phyloP scores from a whole-genome alignment of 148 eudicot genomes.

The Vaccinium vitisidaea region DNA sequence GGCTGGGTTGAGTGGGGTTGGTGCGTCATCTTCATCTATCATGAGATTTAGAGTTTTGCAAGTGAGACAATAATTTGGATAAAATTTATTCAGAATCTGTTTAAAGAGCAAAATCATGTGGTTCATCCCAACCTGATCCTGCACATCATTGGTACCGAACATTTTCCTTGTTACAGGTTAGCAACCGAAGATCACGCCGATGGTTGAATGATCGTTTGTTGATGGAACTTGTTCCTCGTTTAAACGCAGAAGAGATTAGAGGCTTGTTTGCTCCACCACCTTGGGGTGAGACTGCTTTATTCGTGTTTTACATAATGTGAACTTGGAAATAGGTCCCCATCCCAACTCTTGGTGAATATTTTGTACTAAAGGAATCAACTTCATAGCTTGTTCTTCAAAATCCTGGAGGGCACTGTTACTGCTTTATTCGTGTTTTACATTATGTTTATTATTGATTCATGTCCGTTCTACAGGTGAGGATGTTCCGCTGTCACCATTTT shows the following conservation, averaged over 20 bases:
- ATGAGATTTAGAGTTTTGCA: too few relatives aligned
- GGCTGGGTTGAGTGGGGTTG: too few relatives aligned
- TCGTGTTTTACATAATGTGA: not conserved
- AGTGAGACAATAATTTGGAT: too few relatives aligned
- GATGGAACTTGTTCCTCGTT: constrained; percentile 93
- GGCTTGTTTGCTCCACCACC: constrained; percentile 98
- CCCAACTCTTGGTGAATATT: too few relatives aligned
- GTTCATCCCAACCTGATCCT: not conserved
- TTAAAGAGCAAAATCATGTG: too few relatives aligned
- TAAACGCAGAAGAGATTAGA: constrained; percentile 81
- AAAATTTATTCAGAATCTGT: too few relatives aligned
- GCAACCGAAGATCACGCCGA: constrained; percentile 89
- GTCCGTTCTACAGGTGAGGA: constrained; percentile 65
- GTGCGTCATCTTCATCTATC: too few relatives aligned
- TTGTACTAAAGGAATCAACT: too few relatives aligned
- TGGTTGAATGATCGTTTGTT: constrained; percentile 80
- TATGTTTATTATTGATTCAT: constrained; percentile 18
- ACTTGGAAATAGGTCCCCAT: not conserved
- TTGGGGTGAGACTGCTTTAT: constrained; percentile 51
- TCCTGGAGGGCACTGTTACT: too few relatives aligned
- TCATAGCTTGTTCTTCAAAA: too few relatives aligned
- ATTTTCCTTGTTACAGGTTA: constrained; percentile 47
- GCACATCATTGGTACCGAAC: not conserved
- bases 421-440: not conserved
- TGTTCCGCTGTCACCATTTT: constrained; percentile 73